These are phyloP conservation scores for Blastocystis sp. DNA, from an alignment of 352 stramenopile genomes.

Conservation along the genomic window DNA sequence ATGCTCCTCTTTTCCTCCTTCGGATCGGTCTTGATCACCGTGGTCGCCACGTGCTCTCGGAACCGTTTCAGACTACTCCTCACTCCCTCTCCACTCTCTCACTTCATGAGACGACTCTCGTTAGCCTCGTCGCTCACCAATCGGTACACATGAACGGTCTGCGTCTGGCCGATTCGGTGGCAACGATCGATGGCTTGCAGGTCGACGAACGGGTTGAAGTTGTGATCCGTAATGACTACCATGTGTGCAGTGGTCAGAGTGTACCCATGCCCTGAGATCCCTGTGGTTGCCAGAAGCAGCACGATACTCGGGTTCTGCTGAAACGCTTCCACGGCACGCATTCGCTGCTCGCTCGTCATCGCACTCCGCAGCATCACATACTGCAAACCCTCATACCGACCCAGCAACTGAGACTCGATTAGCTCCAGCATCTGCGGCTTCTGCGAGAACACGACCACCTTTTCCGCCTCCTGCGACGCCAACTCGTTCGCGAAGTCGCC, in stretches of 20 bases:
- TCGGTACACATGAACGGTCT: conserved; percentile 85
- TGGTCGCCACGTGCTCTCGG: conserved; percentile 34
- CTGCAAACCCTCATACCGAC: conserved; percentile 3
- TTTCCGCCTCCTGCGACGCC: neutral
- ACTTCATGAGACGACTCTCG: conserved; percentile 45
- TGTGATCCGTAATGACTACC: conserved; percentile 60
- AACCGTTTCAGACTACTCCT: conserved; percentile 27
- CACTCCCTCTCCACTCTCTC: no score
- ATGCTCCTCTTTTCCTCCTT: neutral
- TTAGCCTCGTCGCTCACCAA: conserved; percentile 77
- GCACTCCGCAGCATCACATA: conserved; percentile 15
- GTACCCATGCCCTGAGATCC: conserved; percentile 29
- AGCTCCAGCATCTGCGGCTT: conserved; percentile 32
- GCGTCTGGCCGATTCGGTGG: conserved; percentile 85
- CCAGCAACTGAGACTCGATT: neutral
- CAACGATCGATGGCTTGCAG: conserved; percentile 90
- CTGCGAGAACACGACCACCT: conserved; percentile 57
- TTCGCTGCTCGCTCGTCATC: conserved; percentile 6
- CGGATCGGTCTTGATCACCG: conserved; percentile 51
- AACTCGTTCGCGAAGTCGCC: conserved; percentile 8
- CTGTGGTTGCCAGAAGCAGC: conserved; percentile 44
- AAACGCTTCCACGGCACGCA: conserved; percentile 28
- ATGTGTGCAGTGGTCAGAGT: conserved; percentile 15
- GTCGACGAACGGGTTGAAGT: conserved; percentile 86
- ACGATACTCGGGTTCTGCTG: neutral